Base-by-base conservation (phyloP, 345 rosid species). In the Rhodamnia rubescens region DNA sequence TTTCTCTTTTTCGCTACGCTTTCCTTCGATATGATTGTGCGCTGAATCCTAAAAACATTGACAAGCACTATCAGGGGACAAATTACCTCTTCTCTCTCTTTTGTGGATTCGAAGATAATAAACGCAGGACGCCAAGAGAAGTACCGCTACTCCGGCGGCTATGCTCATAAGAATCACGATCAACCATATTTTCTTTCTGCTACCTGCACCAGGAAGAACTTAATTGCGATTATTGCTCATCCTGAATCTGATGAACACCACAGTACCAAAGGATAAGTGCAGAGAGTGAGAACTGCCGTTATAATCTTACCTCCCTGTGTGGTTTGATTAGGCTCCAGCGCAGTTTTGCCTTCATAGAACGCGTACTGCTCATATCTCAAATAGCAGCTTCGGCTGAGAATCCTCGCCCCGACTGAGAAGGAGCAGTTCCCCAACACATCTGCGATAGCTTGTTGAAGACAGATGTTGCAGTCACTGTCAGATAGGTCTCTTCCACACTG, bases 351-450 rank as follows among this genome's bases (percentile, higher is more conserved):
- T 42, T 82, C 64, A 59, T 89, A 88, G 44, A 90, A 89, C 27
- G 89, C 87, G 26, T 92, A 89, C 18, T 90, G 83, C 81, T 91
- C 90, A 44, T 90, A 91, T 84, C 93, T 88, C 84, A 91, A 84
- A 75, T 90, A 90, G 85, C 92, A 91, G 84, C 91, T 90, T 4
- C 85, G 90, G 87, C 92, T 89, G 12, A 88, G 86, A 58, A 92
- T 36, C 55, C 91, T 64, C 2, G 87, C 91, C 10, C 93, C 92
- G 4, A 85, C 78, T 14, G 90, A 90, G 69, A 44, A 85, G 64
- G 50, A 69, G 83, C 87, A 87, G 85, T 87, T 75, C 6, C 50
- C 85, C 15, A 83, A 69, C 84, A 88, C 83, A 82, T 92, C 83
- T 50, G 18, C 32, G 20, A 80, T 85, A n/a, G 92, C 92, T 61